Evolutionary conservation across 163 green algal species (phyloP), one percentile per base, ranked within the genome.

Genomic region (Volvox carteri): DNA sequence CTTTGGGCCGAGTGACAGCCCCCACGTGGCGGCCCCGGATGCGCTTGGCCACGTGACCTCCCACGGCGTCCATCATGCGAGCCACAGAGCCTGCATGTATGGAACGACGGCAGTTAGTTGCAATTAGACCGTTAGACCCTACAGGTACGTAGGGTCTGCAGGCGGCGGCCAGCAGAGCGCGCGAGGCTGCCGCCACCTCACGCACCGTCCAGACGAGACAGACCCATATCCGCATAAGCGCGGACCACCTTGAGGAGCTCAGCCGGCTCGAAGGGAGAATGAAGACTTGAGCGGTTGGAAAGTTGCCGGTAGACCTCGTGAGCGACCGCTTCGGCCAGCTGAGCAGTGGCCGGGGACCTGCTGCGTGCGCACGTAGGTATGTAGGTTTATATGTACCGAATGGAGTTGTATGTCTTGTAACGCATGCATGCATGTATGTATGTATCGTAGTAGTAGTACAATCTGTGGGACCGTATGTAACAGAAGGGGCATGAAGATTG

Each of bases 31-130:
- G 77, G 8, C 30, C 50, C 48, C 78, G 86, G 35, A 95, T 93
- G 65, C 92, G 89, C 18, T 91, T 91, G n/a, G 92, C 88, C 35
- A 94, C 86, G 72, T 93, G 95, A 19, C 88, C 88, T 8, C 76
- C 83, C 4, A 94, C 76, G 2, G 78, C 92, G 56, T 96, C 93
- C 42, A 95, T 62, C 91, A 96, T 94, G 80, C 87, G 85, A 1
- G 89, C 35, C 23, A 87, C 56, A 0, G 73, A 76, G 39, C 65
- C 86, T 90, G 88, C 30, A 58, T 76, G 50, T 60, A 65, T 65
- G 54, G 5, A 65, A 11, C 8, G 54, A 65, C 2, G 8, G 8
- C 54, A 65, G 12, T 16, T 25, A 60, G 50, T 25, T 60, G 16
- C 50, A 60, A 60, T 16, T 25, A 12, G 16, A 16, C 50, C 50